Conservation (phyloP, 371 early-diverging fungal genomes). For the Fennellomyces sp. region DNA sequence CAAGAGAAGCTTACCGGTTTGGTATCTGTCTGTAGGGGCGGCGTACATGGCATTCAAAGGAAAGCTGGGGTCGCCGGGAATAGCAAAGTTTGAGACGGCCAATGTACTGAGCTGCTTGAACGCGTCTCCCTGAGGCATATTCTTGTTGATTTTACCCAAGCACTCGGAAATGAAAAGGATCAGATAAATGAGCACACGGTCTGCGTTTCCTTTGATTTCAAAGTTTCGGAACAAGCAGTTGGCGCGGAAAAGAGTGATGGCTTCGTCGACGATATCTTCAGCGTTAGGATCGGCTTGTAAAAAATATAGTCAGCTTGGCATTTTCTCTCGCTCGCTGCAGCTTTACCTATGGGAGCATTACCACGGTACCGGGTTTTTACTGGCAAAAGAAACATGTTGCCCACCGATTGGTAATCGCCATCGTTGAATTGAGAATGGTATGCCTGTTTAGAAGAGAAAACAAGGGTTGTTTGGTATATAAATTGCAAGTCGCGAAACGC, state of each 20-base stretch:
- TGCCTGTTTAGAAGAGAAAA: slow-evolving; percentile 52
- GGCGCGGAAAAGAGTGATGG: slow-evolving; percentile 90
- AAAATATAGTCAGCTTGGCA: background rate
- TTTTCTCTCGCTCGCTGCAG: background rate
- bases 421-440: slow-evolving; percentile 93
- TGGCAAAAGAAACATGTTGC: slow-evolving; percentile 88
- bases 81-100: slow-evolving; percentile 86
- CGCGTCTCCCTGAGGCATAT: slow-evolving; percentile 70
- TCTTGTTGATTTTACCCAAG: slow-evolving; percentile 71
- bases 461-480: background rate
- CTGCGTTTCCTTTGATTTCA: slow-evolving; percentile 94
- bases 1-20: slow-evolving; percentile 63
- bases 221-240: slow-evolving; percentile 98
- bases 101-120: slow-evolving; percentile 76
- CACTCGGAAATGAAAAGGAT: slow-evolving; percentile 93
- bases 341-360: slow-evolving; percentile 71
- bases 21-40: slow-evolving; percentile 71
- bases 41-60: slow-evolving; percentile 91
- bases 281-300: slow-evolving; percentile 58
- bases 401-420: slow-evolving; percentile 72
- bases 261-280: slow-evolving; percentile 94
- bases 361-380: slow-evolving; percentile 88
- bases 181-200: slow-evolving; percentile 92
- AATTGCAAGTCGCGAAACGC: background rate
- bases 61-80: slow-evolving; percentile 93